Evolutionary conservation across 164 flowering plant species (phyloP).

Genomic region (Aristolochia californica): DNA sequence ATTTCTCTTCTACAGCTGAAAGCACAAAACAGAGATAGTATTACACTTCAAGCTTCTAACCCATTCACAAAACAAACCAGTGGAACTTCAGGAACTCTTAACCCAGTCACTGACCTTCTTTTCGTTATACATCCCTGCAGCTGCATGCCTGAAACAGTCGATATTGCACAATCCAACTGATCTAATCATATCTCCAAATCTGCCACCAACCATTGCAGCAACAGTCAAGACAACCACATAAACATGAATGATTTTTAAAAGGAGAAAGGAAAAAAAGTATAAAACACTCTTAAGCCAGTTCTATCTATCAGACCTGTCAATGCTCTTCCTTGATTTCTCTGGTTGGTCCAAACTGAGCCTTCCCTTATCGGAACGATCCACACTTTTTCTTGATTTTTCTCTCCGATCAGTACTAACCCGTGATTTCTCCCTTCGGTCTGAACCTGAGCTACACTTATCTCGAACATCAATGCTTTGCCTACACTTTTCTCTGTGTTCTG

Average conservation of each 20-base stretch:
- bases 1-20: no score
- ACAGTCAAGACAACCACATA: constrained; percentile 18
- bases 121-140: constrained; percentile 6
- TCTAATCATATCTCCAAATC: constrained; percentile 50
- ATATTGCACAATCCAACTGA: constrained; percentile 73
- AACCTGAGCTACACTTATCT: constrained; percentile 46
- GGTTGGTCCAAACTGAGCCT: constrained; percentile 45
- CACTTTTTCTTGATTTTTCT: constrained; percentile 45
- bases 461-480: constrained; percentile 33
- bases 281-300: constrained; percentile 5
- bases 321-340: constrained; percentile 70
- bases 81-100: not conserved
- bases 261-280: not conserved
- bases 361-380: constrained; percentile 33
- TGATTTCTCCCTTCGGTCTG: constrained; percentile 46
- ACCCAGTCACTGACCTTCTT: constrained; percentile 13
- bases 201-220: constrained; percentile 32
- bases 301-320: constrained; percentile 51
- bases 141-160: constrained; percentile 63
- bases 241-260: not conserved
- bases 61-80: not conserved
- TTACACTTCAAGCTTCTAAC: not conserved
- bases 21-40: no score
- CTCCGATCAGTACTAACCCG: constrained; percentile 34
- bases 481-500: constrained; percentile 41